Evolutionary conservation across 2,329 filamentous ascomycete genomes (phyloP).

Genomic region (Diaporthe sp.): DNA sequence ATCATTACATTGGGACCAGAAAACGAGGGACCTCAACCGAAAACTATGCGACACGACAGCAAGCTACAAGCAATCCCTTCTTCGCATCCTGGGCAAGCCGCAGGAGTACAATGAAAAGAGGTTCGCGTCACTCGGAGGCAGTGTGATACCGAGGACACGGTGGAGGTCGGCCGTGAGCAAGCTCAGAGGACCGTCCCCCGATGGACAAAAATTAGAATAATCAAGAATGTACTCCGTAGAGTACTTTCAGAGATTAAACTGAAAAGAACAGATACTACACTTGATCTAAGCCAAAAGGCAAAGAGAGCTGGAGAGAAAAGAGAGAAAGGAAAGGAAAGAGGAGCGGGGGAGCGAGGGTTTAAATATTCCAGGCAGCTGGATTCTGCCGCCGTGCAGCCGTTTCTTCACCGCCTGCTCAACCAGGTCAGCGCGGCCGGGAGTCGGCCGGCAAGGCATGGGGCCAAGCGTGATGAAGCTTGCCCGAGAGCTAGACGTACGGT

Average conservation of each 20-base stretch:
- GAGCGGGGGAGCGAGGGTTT: constrained; percentile 44
- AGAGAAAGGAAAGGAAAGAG: not conserved
- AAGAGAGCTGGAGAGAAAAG: constrained; percentile 31
- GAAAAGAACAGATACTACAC: constrained; percentile 87
- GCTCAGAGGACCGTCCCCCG: constrained; percentile 70
- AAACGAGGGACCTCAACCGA: not conserved
- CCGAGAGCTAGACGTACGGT: not conserved
- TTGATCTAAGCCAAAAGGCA: constrained; percentile 71
- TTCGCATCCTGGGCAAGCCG: constrained; percentile 66
- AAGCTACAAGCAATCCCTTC: constrained; percentile 56
- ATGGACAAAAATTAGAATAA: constrained; percentile 79
- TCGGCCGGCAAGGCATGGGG: not conserved
- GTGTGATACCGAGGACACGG: constrained; percentile 81
- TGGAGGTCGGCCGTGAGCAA: constrained; percentile 74
- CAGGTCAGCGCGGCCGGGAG: not conserved
- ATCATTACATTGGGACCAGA: not conserved
- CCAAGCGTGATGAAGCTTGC: constrained; percentile 11
- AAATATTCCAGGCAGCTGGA: constrained; percentile 21
- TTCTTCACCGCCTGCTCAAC: constrained; percentile 2
- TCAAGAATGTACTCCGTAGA: constrained; percentile 74
- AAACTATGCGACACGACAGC: not conserved
- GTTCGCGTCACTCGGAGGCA: constrained; percentile 78
- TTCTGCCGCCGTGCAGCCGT: constrained; percentile 4
- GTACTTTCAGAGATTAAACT: constrained; percentile 85
- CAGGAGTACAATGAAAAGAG: constrained; percentile 69